phyloP scores from a whole-genome alignment of 2,329 filamentous ascomycete genomes.

The Bipolaris cookei region DNA sequence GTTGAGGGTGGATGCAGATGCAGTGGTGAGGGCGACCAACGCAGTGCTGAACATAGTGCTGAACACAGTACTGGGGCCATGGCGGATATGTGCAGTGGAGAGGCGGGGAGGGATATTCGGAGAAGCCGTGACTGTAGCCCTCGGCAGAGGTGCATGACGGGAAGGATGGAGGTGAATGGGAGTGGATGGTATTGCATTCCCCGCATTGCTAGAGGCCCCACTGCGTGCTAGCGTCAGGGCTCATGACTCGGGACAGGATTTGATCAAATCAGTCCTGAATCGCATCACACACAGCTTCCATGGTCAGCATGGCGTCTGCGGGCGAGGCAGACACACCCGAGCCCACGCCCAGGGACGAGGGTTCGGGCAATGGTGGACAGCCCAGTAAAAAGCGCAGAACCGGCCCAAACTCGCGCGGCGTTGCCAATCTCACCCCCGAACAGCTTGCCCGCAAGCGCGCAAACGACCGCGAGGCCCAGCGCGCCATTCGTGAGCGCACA shows the following conservation, averaged over 20 bases:
- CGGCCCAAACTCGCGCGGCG: constrained; percentile 67
- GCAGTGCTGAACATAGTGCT: background rate
- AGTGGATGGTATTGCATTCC: background rate
- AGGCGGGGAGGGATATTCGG: constrained; percentile 8
- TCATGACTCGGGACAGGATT: constrained; percentile 22
- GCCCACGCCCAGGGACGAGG: constrained; percentile 25
- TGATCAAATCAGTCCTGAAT: constrained; percentile 18
- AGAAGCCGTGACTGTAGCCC: background rate
- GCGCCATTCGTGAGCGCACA: constrained; percentile 82
- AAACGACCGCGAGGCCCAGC: constrained; percentile 88
- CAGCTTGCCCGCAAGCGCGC: constrained; percentile 89
- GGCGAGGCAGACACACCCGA: constrained; percentile 30
- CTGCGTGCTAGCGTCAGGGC: background rate
- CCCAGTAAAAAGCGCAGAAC: constrained; percentile 45
- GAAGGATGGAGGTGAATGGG: background rate
- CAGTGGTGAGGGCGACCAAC: background rate
- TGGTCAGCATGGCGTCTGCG: constrained; percentile 31
- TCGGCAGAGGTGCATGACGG: background rate
- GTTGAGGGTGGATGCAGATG: background rate
- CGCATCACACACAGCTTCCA: constrained; percentile 16
- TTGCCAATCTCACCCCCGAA: constrained; percentile 84
- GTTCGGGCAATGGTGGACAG: constrained; percentile 25
- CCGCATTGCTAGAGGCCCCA: background rate
- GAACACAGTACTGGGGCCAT: background rate
- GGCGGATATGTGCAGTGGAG: background rate